Conservation (phyloP, 1,284 basidiomycete genomes). For the Microbotryum intermedium region DNA sequence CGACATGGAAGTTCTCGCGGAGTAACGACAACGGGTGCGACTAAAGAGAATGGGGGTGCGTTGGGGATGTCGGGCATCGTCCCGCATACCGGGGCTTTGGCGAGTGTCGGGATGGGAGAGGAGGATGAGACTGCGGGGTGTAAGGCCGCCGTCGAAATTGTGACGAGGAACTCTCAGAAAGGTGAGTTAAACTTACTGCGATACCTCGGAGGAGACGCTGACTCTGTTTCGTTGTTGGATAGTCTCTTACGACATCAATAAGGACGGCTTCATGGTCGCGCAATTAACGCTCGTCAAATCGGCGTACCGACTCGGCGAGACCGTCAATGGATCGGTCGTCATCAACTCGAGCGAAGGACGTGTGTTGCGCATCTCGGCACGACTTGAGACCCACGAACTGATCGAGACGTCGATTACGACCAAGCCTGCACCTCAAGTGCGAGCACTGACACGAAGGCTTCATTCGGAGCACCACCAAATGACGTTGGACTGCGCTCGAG, state of each 20-base stretch:
- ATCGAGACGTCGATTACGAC: slow-evolving; percentile 54
- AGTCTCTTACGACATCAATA: slow-evolving; percentile 89
- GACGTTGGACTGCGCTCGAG: slow-evolving; percentile 58
- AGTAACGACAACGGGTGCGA: too few species aligned
- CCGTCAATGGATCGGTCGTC: slow-evolving; percentile 75
- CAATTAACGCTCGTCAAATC: slow-evolving; percentile 83
- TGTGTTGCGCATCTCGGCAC: slow-evolving; percentile 71
- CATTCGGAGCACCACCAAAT: slow-evolving; percentile 78
- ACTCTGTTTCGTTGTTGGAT: background rate
- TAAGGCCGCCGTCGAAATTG: slow-evolving; percentile 78
- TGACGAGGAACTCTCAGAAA: slow-evolving; percentile 80
- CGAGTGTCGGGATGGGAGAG: slow-evolving; percentile 41
- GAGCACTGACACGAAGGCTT: slow-evolving; percentile 47
- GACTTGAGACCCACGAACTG: slow-evolving; percentile 73
- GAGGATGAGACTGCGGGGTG: slow-evolving; percentile 56
- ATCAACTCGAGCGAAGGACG: slow-evolving; percentile 56
- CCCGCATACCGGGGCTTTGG: background rate
- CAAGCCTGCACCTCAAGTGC: slow-evolving; percentile 38
- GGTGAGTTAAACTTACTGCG: slow-evolving; percentile 44
- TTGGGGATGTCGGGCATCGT: too few species aligned
- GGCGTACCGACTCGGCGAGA: slow-evolving; percentile 80
- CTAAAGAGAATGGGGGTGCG: too few species aligned
- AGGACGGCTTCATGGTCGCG: slow-evolving; percentile 77
- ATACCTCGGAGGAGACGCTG: too few species aligned
- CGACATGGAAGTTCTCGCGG: slow-evolving; percentile 9